These are phyloP conservation scores for Yamadazyma atlantica DNA, from an alignment of 1,139 yeast species.

Conservation along the genomic window DNA sequence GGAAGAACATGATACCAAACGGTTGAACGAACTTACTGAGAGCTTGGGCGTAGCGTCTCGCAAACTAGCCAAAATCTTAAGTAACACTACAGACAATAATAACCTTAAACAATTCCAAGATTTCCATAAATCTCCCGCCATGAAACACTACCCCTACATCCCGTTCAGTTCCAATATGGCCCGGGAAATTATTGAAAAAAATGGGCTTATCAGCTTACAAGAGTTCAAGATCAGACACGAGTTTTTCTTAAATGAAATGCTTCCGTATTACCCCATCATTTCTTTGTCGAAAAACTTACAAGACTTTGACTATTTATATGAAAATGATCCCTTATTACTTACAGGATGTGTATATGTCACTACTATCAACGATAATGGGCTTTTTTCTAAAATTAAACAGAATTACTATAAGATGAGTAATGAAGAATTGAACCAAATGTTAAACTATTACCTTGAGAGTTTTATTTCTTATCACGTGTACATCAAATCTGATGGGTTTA, in stretches of 20 bases:
- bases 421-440: slow-evolving; percentile 35
- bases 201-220: slow-evolving; percentile 18
- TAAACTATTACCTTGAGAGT: slow-evolving; percentile 46
- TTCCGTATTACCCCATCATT: slow-evolving; percentile 49
- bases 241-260: slow-evolving; percentile 36
- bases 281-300: slow-evolving; percentile 35
- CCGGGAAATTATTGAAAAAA: slow-evolving; percentile 33
- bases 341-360: slow-evolving; percentile 51
- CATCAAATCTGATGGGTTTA: slow-evolving; percentile 42
- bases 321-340: slow-evolving; percentile 44
- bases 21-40: slow-evolving; percentile 9
- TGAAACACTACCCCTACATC: slow-evolving; percentile 32
- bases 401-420: slow-evolving; percentile 14
- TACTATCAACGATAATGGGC: slow-evolving; percentile 42
- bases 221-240: slow-evolving; percentile 34
- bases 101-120: slow-evolving; percentile 17
- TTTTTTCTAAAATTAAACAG: slow-evolving; percentile 14
- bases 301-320: slow-evolving; percentile 38
- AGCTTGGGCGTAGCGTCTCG: slow-evolving; percentile 4
- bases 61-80: slow-evolving; percentile 11
- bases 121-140: slow-evolving; percentile 15
- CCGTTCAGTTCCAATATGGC: slow-evolving; percentile 41
- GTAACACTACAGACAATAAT: slow-evolving; percentile 6
- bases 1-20: slow-evolving; percentile 9
- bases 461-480: slow-evolving; percentile 44